A percentile compares a stretch with the other conserved stretches of the same genome.
Conservation (phyloP, 1,284 basidiomycete genomes). For the Irpex lacteus region DNA sequence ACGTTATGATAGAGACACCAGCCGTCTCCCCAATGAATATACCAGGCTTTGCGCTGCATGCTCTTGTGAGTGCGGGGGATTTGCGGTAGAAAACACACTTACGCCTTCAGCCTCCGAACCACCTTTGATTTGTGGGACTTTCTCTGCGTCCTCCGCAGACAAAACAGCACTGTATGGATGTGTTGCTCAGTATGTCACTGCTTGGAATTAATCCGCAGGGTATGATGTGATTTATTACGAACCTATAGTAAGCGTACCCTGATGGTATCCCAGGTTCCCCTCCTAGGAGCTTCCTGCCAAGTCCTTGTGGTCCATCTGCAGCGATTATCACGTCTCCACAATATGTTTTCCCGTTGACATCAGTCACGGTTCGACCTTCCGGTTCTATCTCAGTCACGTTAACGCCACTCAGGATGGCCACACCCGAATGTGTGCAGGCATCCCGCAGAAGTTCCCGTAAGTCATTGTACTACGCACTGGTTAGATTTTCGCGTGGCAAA, state of each 20-base stretch:
- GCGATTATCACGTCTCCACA: conserved; percentile 60
- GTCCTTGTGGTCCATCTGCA: conserved; percentile 52
- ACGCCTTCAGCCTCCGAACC: conserved; percentile 5
- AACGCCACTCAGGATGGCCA: conserved; percentile 36
- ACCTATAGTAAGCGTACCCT: conserved; percentile 44
- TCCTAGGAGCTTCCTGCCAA: conserved; percentile 31
- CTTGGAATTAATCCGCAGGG: background rate
- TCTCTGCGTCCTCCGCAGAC: conserved; percentile 1
- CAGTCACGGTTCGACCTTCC: conserved; percentile 27
- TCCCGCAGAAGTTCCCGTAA: conserved; percentile 38
- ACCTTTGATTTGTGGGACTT: conserved; percentile 8
- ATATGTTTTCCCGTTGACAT: conserved; percentile 46
- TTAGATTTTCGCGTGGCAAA: background rate
- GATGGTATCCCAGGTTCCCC: conserved; percentile 20
- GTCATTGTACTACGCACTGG: conserved; percentile 36
- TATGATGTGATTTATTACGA: conserved; percentile 13
- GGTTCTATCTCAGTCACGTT: conserved; percentile 39
- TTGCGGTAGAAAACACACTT: background rate
- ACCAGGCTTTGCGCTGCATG: conserved; percentile 4
- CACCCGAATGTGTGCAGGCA: conserved; percentile 43
- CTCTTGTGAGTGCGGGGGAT: background rate
- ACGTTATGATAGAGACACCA: conserved; percentile 12
- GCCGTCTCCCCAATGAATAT: conserved; percentile 9
- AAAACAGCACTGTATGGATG: background rate
- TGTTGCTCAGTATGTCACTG: conserved; percentile 1